Base-by-base conservation (phyloP, 1,284 basidiomycete species). In the Pseudozyma tsukubaensis region DNA sequence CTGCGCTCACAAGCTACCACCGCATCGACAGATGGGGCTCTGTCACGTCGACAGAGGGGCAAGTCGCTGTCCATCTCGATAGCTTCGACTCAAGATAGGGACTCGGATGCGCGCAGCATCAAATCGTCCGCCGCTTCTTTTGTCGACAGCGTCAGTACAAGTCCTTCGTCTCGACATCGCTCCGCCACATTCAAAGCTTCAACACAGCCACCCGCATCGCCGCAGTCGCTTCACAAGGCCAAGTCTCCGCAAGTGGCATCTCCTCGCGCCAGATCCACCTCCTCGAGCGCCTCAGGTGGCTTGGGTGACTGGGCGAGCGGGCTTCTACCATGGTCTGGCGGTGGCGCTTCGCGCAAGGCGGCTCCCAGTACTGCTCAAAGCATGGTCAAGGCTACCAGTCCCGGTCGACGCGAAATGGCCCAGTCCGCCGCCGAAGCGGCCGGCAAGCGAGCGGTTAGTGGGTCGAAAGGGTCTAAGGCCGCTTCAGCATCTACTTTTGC, bases 251-350 rank as follows among this genome's bases (percentile, higher is more conserved):
- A 35, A 11, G 52, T 56, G 12, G 59, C 52, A 19, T 62, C 59
- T 4, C 57, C 59, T 18, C 63, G 59, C 12, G 62, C 62, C 10
- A 60, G 63, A 49, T 61, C 62, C 29, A 54, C 69, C 4, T 71
- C 67, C 13, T 70, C 68, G 5, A 67, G 64, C 40, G 65, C 59
- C 0, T 66, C 62, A 0, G 60, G 59, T 12, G 75, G 62, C 5
- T 61, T 77, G 3, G 67, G 75, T 14, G 75, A 71, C n/a, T 77
- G 75, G 75, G 75, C 75, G 4, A 77, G 70, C 59, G 70, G 74
- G 4, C 43, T 77, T 39, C 62, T 77, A 19, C 75, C 75, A 9
- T 77, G 75, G 75, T 64, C 71, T 12, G 62, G 49, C 12, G 66
- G 65, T 18, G 59, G 63, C 6, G 63, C 62, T 13, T 67, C 59